phyloP scores from a whole-genome alignment of 1,139 yeast species.

The Saccharomyces uvarum region DNA sequence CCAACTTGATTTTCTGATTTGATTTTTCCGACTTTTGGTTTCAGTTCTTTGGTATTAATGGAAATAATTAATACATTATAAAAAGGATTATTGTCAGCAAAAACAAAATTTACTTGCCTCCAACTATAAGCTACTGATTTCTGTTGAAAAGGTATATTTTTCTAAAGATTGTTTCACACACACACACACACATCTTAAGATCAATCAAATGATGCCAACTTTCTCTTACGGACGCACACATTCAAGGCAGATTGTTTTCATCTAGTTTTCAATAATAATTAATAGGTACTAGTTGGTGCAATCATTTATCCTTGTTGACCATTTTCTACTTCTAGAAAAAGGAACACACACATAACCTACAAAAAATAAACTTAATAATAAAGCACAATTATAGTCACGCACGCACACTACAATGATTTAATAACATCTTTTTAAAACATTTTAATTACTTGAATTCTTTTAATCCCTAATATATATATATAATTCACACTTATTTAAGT shows the following conservation, averaged over 20 bases:
- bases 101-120: neutral
- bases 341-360: too few relatives aligned
- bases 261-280: neutral
- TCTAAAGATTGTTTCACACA: neutral
- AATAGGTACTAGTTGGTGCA: neutral
- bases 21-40: neutral
- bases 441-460: neutral
- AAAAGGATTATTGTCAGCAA: neutral
- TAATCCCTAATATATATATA: neutral
- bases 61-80: neutral
- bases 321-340: neutral
- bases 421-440: neutral
- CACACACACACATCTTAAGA: neutral
- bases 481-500: neutral
- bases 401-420: neutral
- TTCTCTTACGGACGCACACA: neutral
- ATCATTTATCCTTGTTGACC: neutral
- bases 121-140: neutral
- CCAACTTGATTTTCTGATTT: neutral
- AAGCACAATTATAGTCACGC: neutral
- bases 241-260: neutral
- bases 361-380: neutral
- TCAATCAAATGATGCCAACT: neutral
- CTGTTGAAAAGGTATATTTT: neutral
- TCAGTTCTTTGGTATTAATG: neutral